Conservation (phyloP, 371 early-diverging fungal genomes). For the Parasitella parasitica region DNA sequence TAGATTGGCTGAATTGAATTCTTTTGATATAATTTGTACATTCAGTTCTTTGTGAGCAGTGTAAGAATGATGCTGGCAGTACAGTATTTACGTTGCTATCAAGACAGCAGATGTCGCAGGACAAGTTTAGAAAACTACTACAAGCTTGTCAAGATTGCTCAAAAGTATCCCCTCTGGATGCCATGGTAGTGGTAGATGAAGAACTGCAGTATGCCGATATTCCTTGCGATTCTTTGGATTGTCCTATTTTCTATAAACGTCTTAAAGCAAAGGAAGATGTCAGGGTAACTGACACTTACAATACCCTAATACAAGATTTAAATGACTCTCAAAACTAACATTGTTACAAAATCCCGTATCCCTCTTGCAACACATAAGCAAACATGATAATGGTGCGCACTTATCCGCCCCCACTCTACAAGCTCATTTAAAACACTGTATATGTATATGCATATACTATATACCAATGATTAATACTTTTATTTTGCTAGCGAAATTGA, state of each 20-base stretch:
- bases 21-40: too few species aligned
- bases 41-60: conserved; percentile 24
- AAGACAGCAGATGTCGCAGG: conserved; percentile 27
- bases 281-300: conserved; percentile 22
- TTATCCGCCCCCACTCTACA: too few species aligned
- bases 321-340: background rate
- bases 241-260: conserved; percentile 42
- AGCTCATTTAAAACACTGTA: too few species aligned
- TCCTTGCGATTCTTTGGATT: conserved; percentile 48
- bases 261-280: conserved; percentile 39
- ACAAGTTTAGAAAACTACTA: conserved; percentile 14
- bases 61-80: conserved; percentile 10
- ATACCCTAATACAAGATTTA: conserved; percentile 20
- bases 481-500: too few species aligned
- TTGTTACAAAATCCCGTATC: background rate
- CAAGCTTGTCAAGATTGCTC: conserved; percentile 36
- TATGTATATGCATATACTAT: too few species aligned
- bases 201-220: conserved; percentile 19
- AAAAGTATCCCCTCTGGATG: conserved; percentile 13
- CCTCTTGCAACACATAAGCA: background rate
- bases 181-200: background rate
- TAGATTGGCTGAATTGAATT: too few species aligned
- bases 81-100: conserved; percentile 19
- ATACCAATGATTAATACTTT: too few species aligned
- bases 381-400: too few species aligned